Conservation (phyloP, 1,284 basidiomycete genomes). For the Tylopilus sp. region DNA sequence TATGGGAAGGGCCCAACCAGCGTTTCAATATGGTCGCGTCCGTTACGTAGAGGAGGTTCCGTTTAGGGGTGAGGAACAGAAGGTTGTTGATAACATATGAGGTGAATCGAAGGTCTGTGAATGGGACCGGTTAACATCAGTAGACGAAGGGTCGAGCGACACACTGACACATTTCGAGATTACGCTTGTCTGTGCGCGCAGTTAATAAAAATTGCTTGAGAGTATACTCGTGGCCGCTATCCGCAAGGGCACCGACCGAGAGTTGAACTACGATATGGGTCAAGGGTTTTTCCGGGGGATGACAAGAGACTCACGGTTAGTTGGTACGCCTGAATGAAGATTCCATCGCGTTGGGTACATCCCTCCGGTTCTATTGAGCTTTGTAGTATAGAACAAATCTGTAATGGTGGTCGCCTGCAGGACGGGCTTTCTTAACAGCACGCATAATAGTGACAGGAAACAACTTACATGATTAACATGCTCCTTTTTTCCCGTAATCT, state of each 20-base stretch:
- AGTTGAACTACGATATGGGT: slow-evolving; percentile 50
- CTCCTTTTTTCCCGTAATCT: too few species aligned
- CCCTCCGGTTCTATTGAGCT: slow-evolving; percentile 57
- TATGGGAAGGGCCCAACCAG: slow-evolving; percentile 53
- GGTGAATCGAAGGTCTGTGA: slow-evolving; percentile 69
- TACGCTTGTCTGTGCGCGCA: slow-evolving; percentile 65
- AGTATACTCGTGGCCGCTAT: slow-evolving; percentile 82
- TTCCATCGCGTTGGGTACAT: slow-evolving; percentile 70
- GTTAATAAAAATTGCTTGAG: slow-evolving; percentile 79
- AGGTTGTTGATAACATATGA: slow-evolving; percentile 72
- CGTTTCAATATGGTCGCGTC: slow-evolving; percentile 50
- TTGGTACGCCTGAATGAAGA: slow-evolving; percentile 50
- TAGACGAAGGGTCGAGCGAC: neutral
- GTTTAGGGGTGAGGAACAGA: slow-evolving; percentile 71
- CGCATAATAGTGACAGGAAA: too few species aligned
- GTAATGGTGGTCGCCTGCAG: slow-evolving; percentile 48
- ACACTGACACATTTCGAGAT: slow-evolving; percentile 72
- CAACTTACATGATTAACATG: too few species aligned
- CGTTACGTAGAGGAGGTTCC: slow-evolving; percentile 78
- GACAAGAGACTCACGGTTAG: slow-evolving; percentile 47
- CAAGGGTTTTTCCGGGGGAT: slow-evolving; percentile 1
- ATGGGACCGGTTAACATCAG: neutral
- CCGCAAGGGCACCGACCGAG: slow-evolving; percentile 71
- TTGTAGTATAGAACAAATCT: slow-evolving; percentile 55
- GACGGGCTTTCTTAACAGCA: too few species aligned